Conservation (phyloP, 1,284 basidiomycete species). For the Moesziomyces sp. region DNA sequence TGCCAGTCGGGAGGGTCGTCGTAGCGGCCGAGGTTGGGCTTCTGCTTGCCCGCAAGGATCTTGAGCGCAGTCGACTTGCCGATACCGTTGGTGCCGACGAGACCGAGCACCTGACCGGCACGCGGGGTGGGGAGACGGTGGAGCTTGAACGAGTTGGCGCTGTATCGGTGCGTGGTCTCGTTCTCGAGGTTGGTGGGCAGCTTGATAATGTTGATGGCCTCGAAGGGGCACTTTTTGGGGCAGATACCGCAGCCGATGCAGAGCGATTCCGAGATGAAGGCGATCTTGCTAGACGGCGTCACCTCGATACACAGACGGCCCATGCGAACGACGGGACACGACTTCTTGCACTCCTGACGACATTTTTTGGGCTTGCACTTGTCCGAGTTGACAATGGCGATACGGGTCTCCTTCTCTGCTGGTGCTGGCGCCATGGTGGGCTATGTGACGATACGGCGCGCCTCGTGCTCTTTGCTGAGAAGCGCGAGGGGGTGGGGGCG, state of each 20-base stretch:
- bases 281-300: constrained; percentile 62
- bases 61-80: constrained; percentile 67
- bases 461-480: constrained; percentile 15
- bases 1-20: constrained; percentile 68
- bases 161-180: constrained; percentile 68
- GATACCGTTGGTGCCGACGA: constrained; percentile 68
- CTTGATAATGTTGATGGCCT: constrained; percentile 68
- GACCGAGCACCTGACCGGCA: constrained; percentile 66
- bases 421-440: constrained; percentile 50
- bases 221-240: constrained; percentile 67
- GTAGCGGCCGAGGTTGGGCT: constrained; percentile 67
- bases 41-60: constrained; percentile 67
- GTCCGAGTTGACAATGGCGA: constrained; percentile 67
- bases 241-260: constrained; percentile 68
- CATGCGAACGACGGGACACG: constrained; percentile 67
- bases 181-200: constrained; percentile 67
- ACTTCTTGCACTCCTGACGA: constrained; percentile 67
- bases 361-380: constrained; percentile 68
- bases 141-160: constrained; percentile 67
- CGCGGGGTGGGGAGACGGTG: constrained; percentile 65
- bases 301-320: constrained; percentile 65
- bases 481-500: constrained; percentile 5
- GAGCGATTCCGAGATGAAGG: constrained; percentile 65
- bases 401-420: constrained; percentile 64
- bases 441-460: constrained; percentile 4